Percentiles rank a stretch among this genome's conserved stretches.
Evolutionary conservation across 2,329 filamentous ascomycete species (phyloP).

Genomic region (Talaromyces marneffei): DNA sequence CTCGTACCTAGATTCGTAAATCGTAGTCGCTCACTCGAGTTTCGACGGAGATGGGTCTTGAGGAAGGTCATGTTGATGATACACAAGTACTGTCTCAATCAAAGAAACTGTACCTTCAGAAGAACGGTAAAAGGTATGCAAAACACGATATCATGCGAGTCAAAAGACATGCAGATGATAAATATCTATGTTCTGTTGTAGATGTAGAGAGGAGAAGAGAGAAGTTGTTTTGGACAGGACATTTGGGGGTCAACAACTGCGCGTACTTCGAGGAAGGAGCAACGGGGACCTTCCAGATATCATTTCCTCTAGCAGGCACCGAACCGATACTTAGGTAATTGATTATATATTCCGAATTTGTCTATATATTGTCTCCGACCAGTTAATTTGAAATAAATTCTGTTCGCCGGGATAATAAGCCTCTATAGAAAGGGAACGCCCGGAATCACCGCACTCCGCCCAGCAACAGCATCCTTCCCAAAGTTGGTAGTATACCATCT

Average conservation of each 20-base stretch:
- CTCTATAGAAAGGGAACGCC: slow-evolving; percentile 39
- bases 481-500: slow-evolving; percentile 86
- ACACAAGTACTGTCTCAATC: slow-evolving; percentile 11
- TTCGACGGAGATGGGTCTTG: slow-evolving; percentile 6
- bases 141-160: slow-evolving; percentile 61
- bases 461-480: slow-evolving; percentile 71
- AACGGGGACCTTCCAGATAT: neutral
- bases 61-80: slow-evolving; percentile 10
- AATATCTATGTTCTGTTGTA: slow-evolving; percentile 16
- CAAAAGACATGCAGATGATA: slow-evolving; percentile 29
- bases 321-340: neutral
- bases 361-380: neutral
- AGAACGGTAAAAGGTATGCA: slow-evolving; percentile 38
- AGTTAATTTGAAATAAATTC: neutral
- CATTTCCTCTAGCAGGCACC: neutral
- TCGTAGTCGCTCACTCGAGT: slow-evolving; percentile 3
- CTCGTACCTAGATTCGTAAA: neutral
- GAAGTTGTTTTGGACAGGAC: neutral
- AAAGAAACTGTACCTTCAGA: slow-evolving; percentile 19
- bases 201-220: slow-evolving; percentile 31
- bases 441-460: slow-evolving; percentile 68
- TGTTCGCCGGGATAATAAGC: neutral
- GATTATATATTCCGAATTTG: neutral
- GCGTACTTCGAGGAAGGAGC: neutral
- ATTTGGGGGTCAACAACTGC: neutral